Evolutionary conservation across 2,329 filamentous ascomycete genomes (phyloP), one percentile per base, ranked within the genome.

Genomic region (Cladosporium sp.): DNA sequence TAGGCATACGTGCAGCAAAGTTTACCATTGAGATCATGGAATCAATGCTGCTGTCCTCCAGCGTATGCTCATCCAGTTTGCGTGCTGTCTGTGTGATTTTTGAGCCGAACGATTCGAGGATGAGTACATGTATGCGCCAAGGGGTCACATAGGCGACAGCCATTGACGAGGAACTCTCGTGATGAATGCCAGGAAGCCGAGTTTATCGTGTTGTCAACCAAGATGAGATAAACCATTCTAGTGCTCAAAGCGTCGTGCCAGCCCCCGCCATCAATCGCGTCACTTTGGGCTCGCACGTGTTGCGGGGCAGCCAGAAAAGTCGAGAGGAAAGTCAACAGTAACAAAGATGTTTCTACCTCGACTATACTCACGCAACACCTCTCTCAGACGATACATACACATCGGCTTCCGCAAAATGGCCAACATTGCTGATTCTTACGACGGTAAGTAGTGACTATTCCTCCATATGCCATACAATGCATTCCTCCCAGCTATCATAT

Each of bases 321-420:
- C 49, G 60, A 60, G 59, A 63, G 32, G 55, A 58, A 34, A 59
- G 36, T 59, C 57, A 59, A 59, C 26, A 47, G 14, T 28, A 44
- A n/a, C 24, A 24, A 24, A 24, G 24, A 64, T 58, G 55, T 58
- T 58, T 41, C 34, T 58, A 24, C 55, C 55, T 26, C 32, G 34
- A 5, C 55, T 58, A 24, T 36, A 26, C 52, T 14, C 30, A 8
- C 28, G 18, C 26, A 55, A 12, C 18, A 34, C 26, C 51, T 7
- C 24, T 1, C 32, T 55, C 7, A 47, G 12, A 47, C 36, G 51
- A 11, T 28, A 57, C 12, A 64, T 77, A 28, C 74, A 76, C 68
- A 71, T 77, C 34, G 75, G 75, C 57, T 74, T 72, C 60, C 74
- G 72, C 68, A 77, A 72, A 55, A 78, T 78, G 76, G 75, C 75